These are phyloP conservation scores for Globisporangium orthogonon DNA, from an alignment of 352 stramenopile genomes.

Conservation along the genomic window DNA sequence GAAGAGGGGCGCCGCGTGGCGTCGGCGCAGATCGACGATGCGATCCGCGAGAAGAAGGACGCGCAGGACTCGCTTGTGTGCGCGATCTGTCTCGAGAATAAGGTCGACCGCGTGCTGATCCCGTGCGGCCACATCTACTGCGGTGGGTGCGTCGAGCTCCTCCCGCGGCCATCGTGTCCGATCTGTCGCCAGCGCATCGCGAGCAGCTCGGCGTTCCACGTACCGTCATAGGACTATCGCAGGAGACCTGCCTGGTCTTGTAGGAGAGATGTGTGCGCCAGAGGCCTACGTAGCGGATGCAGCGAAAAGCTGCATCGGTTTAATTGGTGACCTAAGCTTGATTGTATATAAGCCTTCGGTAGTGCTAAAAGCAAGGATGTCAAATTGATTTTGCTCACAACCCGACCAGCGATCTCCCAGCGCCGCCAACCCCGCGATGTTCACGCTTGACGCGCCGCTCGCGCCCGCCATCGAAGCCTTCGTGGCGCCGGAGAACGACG, in stretches of 20 bases:
- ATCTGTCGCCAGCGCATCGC: constrained; percentile 61
- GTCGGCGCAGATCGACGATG: constrained; percentile 57
- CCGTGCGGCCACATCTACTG: constrained; percentile 85
- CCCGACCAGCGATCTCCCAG: too few species aligned
- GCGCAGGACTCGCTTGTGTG: constrained; percentile 68
- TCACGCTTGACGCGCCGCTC: constrained; percentile 78
- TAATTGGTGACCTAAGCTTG: too few species aligned
- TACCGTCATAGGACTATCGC: constrained; percentile 29
- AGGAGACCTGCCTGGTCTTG: too few species aligned
- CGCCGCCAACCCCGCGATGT: constrained; percentile 33
- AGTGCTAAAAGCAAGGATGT: background rate
- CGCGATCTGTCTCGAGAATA: constrained; percentile 74
- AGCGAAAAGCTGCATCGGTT: too few species aligned
- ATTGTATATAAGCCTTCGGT: background rate
- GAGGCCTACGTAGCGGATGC: too few species aligned
- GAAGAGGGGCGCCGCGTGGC: constrained; percentile 55
- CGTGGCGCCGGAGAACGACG: constrained; percentile 80
- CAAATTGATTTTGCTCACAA: too few species aligned
- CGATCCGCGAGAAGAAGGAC: constrained; percentile 69
- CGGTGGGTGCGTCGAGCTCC: constrained; percentile 43
- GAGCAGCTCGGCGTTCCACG: constrained; percentile 59
- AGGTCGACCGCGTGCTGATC: constrained; percentile 77
- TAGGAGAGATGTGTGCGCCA: too few species aligned
- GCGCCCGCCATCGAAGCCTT: constrained; percentile 82
- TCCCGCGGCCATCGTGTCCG: constrained; percentile 59